Conservation (phyloP, 192 early-diverging fungal genomes). For the Chytriomyces hyalinus region DNA sequence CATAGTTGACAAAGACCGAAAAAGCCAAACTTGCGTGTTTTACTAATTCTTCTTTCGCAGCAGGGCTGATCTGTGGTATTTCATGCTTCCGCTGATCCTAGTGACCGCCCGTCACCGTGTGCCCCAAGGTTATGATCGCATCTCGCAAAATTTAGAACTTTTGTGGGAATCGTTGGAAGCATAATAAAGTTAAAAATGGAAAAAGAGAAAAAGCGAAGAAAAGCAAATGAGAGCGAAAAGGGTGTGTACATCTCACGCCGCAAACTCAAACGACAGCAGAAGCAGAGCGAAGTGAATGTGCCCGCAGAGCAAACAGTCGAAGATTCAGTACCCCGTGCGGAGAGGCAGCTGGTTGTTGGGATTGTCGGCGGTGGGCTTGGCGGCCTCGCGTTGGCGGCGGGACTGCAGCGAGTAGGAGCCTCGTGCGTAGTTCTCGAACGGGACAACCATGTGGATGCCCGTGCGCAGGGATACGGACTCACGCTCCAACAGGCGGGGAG, state of each 20-base stretch:
- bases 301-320: not conserved
- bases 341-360: conserved; percentile 1
- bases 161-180: too few relatives aligned
- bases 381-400: conserved; percentile 26
- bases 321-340: not conserved
- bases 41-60: too few relatives aligned
- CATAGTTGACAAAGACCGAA: too few relatives aligned
- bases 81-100: too few relatives aligned
- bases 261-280: not conserved
- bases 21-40: too few relatives aligned
- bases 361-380: conserved; percentile 34
- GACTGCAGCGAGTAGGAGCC: conserved; percentile 15
- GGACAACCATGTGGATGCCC: conserved; percentile 10
- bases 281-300: not conserved
- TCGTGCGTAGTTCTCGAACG: conserved; percentile 19
- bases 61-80: too few relatives aligned
- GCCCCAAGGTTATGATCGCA: too few relatives aligned
- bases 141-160: too few relatives aligned
- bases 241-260: not conserved
- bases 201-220: too few relatives aligned
- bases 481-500: conserved; percentile 34
- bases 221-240: not conserved
- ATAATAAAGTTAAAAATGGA: too few relatives aligned
- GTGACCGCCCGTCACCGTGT: too few relatives aligned
- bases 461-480: conserved; percentile 34